Evolutionary conservation across 192 early-diverging fungal species (phyloP), one percentile per base, ranked within the genome.

Genomic region (Chytriomyces confervae): DNA sequence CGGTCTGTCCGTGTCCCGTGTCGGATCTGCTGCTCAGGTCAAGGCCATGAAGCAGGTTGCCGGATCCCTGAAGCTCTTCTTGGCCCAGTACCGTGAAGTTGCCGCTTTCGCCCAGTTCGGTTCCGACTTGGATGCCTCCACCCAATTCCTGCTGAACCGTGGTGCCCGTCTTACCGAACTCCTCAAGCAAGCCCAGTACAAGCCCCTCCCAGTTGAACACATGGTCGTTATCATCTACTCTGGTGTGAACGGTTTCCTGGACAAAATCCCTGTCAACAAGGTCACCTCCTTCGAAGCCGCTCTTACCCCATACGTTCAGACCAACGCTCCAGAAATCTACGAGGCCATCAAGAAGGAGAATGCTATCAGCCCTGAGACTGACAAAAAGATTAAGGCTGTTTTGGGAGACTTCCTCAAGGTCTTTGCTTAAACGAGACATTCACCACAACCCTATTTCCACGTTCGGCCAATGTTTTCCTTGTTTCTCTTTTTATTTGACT

Each of bases 11-110:
- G 97, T 99, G 80, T 97, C 96, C 81, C 95, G 97, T 94, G 97
- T 99, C 91, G 97, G 97, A 83, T 97, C 96, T 78, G 95, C 97
- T 80, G 98, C 98, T 75, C 98, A 99, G 89, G 96, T 96, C 87
- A 97, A 98, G 93, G 97, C 98, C 79, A 99, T 99, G 98, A 96
- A 96, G 91, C 97, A 99, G 89, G 97, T 99, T 81, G 97, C 97
- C 80, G 98, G 98, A 85, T 98, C 98, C 82, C 90, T 99, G 80
- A 99, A 99, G 92, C 94, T 99, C 80, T 98, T 94, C 93, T 90
- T 99, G 80, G 98, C 98, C 77, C 76, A 79, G 66, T 97, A 98
- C 92, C 96, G 98, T 94, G 98, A 98, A 91, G 95, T 99, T 69
- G 98, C 97, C 77, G 98, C 98, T 64, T 98, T 99, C 83, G 95